These are phyloP conservation scores for Phytophthora hibernalis DNA, from an alignment of 352 stramenopile genomes.

Conservation along the genomic window DNA sequence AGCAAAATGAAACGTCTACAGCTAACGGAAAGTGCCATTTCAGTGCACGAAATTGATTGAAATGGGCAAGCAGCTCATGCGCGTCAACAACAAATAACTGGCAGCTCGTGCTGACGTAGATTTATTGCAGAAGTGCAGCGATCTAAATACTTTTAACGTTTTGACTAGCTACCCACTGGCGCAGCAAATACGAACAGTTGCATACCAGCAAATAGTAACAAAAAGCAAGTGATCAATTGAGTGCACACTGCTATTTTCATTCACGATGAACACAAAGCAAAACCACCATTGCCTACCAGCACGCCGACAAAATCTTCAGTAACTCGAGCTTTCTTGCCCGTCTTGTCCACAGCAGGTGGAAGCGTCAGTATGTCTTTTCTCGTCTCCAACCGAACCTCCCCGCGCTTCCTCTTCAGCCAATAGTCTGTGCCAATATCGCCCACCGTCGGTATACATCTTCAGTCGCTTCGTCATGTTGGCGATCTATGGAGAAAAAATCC, in stretches of 20 bases:
- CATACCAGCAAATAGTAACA: too few relatives aligned
- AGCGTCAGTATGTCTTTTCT: not conserved
- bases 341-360: not conserved
- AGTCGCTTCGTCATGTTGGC: slow-evolving; percentile 8
- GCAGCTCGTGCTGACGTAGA: too few relatives aligned
- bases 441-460: not conserved
- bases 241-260: not conserved
- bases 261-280: not conserved
- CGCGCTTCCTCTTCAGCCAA: not conserved
- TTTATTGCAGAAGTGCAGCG: too few relatives aligned
- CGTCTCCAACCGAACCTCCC: not conserved
- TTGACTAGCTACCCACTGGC: too few relatives aligned
- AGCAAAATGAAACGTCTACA: too few relatives aligned
- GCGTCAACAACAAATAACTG: too few relatives aligned
- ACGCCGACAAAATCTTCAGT: not conserved
- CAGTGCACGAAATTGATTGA: too few relatives aligned
- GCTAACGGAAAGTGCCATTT: too few relatives aligned
- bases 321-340: not conserved
- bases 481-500: slow-evolving; percentile 6
- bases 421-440: not conserved
- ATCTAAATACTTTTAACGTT: too few relatives aligned
- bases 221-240: not conserved
- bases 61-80: too few relatives aligned
- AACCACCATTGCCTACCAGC: not conserved
- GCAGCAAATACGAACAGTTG: too few relatives aligned